These are phyloP conservation scores for Shiraia sp. DNA, from an alignment of 2,329 filamentous ascomycete genomes.

Conservation along the genomic window DNA sequence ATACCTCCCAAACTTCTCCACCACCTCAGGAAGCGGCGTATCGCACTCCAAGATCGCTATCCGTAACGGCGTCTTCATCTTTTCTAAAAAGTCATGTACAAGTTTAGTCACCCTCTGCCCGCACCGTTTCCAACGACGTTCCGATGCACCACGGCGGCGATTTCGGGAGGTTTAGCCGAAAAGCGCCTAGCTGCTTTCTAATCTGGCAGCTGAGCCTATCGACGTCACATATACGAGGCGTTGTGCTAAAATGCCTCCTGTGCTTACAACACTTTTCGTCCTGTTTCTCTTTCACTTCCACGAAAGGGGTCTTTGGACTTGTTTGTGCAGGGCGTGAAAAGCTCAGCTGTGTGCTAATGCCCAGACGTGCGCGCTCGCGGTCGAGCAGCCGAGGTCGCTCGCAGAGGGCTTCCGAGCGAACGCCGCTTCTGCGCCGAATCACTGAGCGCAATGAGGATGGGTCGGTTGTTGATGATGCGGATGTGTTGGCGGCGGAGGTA, in stretches of 20 bases:
- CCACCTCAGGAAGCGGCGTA: slow-evolving; percentile 68
- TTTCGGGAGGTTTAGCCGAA: slow-evolving; percentile 16
- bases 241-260: too few relatives aligned
- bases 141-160: slow-evolving; percentile 15
- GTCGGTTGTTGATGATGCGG: slow-evolving; percentile 26
- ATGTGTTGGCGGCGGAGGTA: slow-evolving; percentile 24
- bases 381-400: slow-evolving; percentile 5
- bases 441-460: slow-evolving; percentile 14
- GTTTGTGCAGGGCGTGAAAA: too few relatives aligned
- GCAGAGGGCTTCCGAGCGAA: slow-evolving; percentile 31
- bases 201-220: not conserved
- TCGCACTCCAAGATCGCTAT: slow-evolving; percentile 91
- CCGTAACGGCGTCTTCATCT: slow-evolving; percentile 57
- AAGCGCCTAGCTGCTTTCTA: slow-evolving; percentile 3
- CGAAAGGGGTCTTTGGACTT: too few relatives aligned
- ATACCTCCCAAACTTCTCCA: slow-evolving; percentile 71
- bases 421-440: slow-evolving; percentile 34
- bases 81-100: not conserved
- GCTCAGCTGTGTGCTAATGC: slow-evolving; percentile 8
- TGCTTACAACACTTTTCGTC: not conserved
- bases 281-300: too few relatives aligned
- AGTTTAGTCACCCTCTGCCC: too few relatives aligned
- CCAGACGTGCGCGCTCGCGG: slow-evolving; percentile 6
- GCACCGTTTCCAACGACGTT: too few relatives aligned
- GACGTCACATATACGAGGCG: too few relatives aligned